phyloP scores from a whole-genome alignment of 139 green algal species.

The Coelastrella sp. region DNA sequence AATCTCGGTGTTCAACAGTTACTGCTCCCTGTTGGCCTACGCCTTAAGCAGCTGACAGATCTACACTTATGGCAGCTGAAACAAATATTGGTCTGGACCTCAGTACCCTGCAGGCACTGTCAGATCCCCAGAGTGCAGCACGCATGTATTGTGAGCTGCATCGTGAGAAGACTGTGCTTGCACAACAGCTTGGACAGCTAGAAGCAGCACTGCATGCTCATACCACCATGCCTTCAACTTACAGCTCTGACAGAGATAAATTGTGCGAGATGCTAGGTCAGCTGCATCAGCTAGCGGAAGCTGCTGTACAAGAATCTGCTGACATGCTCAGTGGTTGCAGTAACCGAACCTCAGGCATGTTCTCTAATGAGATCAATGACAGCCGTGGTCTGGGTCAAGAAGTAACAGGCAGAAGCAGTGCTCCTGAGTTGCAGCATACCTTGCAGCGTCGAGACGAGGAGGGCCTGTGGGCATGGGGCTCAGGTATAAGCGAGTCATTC shows the following conservation, averaged over 20 bases:
- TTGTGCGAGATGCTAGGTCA: slow-evolving; percentile 3
- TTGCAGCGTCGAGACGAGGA: too few relatives aligned
- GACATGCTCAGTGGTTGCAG: too few relatives aligned
- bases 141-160: not conserved
- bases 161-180: not conserved
- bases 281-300: not conserved
- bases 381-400: too few relatives aligned
- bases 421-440: too few relatives aligned
- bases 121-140: not conserved
- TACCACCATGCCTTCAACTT: too few relatives aligned
- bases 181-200: not conserved
- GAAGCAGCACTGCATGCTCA: not conserved
- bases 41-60: not conserved
- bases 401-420: too few relatives aligned
- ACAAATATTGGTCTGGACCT: not conserved
- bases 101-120: not conserved
- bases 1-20: too few relatives aligned
- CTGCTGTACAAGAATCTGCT: not conserved
- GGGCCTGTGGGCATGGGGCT: not conserved
- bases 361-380: too few relatives aligned
- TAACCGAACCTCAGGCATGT: too few relatives aligned
- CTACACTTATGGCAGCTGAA: not conserved
- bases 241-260: too few relatives aligned
- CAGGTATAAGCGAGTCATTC: not conserved
- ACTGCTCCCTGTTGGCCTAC: too few relatives aligned